Base-by-base conservation (phyloP, 257 asterid species). In the Solanum lycopersicoides region DNA sequence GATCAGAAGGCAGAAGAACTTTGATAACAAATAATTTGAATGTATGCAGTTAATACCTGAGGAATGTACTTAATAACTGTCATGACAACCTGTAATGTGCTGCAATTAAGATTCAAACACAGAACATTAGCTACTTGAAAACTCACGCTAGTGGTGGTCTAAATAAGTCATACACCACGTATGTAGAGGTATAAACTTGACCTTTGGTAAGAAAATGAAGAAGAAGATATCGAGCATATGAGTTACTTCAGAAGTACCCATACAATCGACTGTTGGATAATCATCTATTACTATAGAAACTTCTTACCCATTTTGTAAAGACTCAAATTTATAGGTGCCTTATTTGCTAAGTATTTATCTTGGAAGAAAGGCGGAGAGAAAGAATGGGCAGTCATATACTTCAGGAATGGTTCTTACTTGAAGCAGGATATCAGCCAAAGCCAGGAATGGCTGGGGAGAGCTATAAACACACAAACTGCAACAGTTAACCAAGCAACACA, bases 31-130 rank as follows among this genome's bases (percentile, higher is more conserved):
- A 77, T 50, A 79, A 79, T 47, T 4, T 28, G 84, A 9, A 79
- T 10, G 66, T 28, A 15, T 28, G 84, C 84, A 79, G 28, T 42
- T 59, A 45, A 44, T 86, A 97, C 99, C 99, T 97, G 99, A 79
- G 99, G 99, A 90, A 95, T 92, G 92, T 97, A 97, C 88, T 97
- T 97, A 93, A 97, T 92, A 83, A 93, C 84, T 16, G 98, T 97
- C 98, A 97, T 97, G 50, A 88, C 94, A 88, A 97, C 96, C 88
- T 97, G 99, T 88, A 97, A 75, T 3, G 91, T 90, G 94, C 99
- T 97, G 95, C 93, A 82, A 82, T 50, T 20, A 50, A 82, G 85
- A 82, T 50, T 82, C 85, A 82, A 32, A 82, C 44, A 82, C 9
- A 50, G 56, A 80, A 82, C 30, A 50, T 82, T 30, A 82, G 69